Evolutionary conservation across 441 rosid species (phyloP).

Genomic region (Macaranga tanarius): DNA sequence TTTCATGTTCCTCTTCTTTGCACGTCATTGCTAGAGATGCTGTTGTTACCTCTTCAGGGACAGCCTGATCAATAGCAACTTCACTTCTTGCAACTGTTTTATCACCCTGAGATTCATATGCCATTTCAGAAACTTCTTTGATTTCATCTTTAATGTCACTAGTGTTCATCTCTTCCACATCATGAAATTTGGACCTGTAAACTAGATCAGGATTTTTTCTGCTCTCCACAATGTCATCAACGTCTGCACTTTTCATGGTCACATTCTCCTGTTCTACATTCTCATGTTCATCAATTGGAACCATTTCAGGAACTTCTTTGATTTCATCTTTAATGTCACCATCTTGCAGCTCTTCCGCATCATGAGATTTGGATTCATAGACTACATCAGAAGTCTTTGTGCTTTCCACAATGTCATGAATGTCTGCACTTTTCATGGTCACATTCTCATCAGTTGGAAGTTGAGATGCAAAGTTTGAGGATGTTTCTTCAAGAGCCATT

Average conservation of each 20-base stretch:
- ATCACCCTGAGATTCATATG: slow-evolving; percentile 13
- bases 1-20: slow-evolving; percentile 31
- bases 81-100: slow-evolving; percentile 27
- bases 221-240: slow-evolving; percentile 16
- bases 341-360: slow-evolving; percentile 14
- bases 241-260: slow-evolving; percentile 13
- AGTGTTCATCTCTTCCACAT: slow-evolving; percentile 15
- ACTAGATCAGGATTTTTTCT: slow-evolving; percentile 20
- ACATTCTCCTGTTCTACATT: slow-evolving; percentile 8
- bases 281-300: neutral
- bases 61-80: slow-evolving; percentile 22
- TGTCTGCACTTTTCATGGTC: slow-evolving; percentile 13
- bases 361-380: slow-evolving; percentile 17
- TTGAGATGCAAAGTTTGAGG: slow-evolving; percentile 25
- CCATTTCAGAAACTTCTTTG: slow-evolving; percentile 24
- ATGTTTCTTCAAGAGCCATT: slow-evolving; percentile 24
- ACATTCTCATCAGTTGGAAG: slow-evolving; percentile 17
- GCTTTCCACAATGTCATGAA: slow-evolving; percentile 16
- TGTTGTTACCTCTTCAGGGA: slow-evolving; percentile 30
- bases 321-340: slow-evolving; percentile 19
- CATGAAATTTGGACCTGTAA: slow-evolving; percentile 16
- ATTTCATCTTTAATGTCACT: slow-evolving; percentile 19
- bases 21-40: slow-evolving; percentile 27
- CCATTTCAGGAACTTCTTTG: slow-evolving; percentile 24
- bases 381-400: slow-evolving; percentile 21